Base-by-base conservation (phyloP, 345 rosid species). In the Gossypium ekmanianum region DNA sequence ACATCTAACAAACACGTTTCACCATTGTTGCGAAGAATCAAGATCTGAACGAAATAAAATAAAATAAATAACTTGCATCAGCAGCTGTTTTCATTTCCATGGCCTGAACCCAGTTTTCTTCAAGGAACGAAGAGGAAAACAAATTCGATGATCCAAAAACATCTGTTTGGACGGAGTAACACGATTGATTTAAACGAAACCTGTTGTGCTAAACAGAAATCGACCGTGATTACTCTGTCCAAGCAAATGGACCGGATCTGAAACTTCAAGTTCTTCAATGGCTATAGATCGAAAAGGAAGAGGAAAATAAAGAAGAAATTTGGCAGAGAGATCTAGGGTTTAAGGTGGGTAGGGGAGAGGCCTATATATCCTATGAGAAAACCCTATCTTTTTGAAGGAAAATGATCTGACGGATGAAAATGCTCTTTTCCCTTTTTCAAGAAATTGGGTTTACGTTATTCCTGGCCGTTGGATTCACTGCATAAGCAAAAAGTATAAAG, bases 161-260 rank as follows among this genome's bases (percentile, higher is more conserved):
- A 44, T 77, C 68, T 65, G 73, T 44, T 77, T 72, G 27, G 61
- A 57, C 76, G 72, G 68, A 67, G 66, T 26, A 59, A 26, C 41
- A 59, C 41, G 64, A 9, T 59, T 8, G 41, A 26, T 59, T 34
- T 26, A 59, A 26, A 26, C 41, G 34, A 26, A 59, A 59, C 27
- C 41, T 26, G 64, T 59, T 59, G 0, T 9, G 10, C 24, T 18
- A 26, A 70, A 50, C 61, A 70, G 24, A 48, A 20, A 43, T 73
- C 80, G 62, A 73, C 81, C 81, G 77, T 78, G 81, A 78, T 78
- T 78, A 68, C 74, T 74, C 81, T 78, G 80, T 78, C 77, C 80
- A 78, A 78, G 14, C 77, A 73, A 57, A 78, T 14, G 61, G 51
- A 72, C 52, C 47, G 73, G 59, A 65, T 67, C 76, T 17, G 68